Conservation (phyloP, 257 asterid species). For the Lycium ferocissimum region DNA sequence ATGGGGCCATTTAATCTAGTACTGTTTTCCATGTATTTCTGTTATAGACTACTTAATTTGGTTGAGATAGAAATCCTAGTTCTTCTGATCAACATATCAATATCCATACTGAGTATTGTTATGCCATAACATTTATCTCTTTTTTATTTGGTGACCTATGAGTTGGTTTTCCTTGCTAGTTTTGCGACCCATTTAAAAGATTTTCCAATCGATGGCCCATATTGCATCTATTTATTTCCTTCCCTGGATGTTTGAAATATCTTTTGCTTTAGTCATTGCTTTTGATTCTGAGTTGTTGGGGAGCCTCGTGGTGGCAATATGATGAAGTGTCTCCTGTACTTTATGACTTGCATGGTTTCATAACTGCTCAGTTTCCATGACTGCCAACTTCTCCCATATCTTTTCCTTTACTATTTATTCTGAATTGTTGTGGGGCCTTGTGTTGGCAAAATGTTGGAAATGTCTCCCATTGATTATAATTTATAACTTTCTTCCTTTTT, state of each 20-base stretch:
- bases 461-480: neutral
- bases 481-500: neutral
- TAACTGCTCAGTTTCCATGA: conserved; percentile 16
- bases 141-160: conserved; percentile 1
- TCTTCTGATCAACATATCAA: conserved; percentile 14
- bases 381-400: neutral
- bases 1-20: neutral
- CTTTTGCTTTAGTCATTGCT: neutral
- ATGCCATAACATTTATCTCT: neutral
- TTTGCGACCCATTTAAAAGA: neutral
- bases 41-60: conserved; percentile 14
- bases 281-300: conserved; percentile 10
- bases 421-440: neutral
- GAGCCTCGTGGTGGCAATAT: neutral
- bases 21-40: conserved; percentile 13
- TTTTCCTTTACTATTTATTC: conserved; percentile 5
- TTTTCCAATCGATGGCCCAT: neutral
- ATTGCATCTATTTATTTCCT: conserved; percentile 11
- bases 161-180: neutral
- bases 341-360: neutral
- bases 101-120: neutral
- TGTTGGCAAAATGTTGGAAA: neutral
- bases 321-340: neutral
- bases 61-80: conserved; percentile 12
- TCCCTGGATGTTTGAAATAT: conserved; percentile 15